Conservation (phyloP, 805 yeast genomes). For the Cyberlindnera amylophila region DNA sequence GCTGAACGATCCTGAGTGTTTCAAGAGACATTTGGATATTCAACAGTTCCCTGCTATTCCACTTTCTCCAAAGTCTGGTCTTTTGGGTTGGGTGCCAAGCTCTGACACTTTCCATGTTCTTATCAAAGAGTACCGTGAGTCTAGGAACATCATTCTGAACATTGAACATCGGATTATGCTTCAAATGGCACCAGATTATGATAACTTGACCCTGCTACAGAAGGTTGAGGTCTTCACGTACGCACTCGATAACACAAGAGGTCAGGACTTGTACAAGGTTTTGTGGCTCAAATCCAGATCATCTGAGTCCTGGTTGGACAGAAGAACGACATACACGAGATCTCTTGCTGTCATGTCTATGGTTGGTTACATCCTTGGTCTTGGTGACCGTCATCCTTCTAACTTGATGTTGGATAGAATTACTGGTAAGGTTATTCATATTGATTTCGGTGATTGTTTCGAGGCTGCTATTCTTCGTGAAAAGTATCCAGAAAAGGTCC, state of each 20-base stretch:
- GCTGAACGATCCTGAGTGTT: slow-evolving; percentile 89
- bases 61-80: slow-evolving; percentile 92
- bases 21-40: slow-evolving; percentile 90
- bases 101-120: slow-evolving; percentile 94
- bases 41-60: slow-evolving; percentile 94
- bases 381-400: slow-evolving; percentile 98
- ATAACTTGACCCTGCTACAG: slow-evolving; percentile 79
- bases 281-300: slow-evolving; percentile 95
- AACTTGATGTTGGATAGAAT: slow-evolving; percentile 91
- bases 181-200: slow-evolving; percentile 97
- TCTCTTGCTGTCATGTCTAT: slow-evolving; percentile 98
- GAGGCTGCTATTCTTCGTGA: slow-evolving; percentile 97
- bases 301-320: slow-evolving; percentile 95
- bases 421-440: slow-evolving; percentile 94
- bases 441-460: slow-evolving; percentile 98
- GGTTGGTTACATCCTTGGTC: slow-evolving; percentile 95
- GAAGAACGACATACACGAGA: slow-evolving; percentile 93
- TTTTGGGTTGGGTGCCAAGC: slow-evolving; percentile 96
- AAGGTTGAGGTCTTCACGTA: slow-evolving; percentile 96
- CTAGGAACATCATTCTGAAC: slow-evolving; percentile 81
- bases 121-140: slow-evolving; percentile 88
- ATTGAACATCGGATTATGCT: slow-evolving; percentile 94
- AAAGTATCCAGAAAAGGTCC: slow-evolving; percentile 97
- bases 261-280: slow-evolving; percentile 93
- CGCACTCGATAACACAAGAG: slow-evolving; percentile 91